Evolutionary conservation across 2,329 filamentous ascomycete genomes (phyloP).

Genomic region (Scorias spongiosa): DNA sequence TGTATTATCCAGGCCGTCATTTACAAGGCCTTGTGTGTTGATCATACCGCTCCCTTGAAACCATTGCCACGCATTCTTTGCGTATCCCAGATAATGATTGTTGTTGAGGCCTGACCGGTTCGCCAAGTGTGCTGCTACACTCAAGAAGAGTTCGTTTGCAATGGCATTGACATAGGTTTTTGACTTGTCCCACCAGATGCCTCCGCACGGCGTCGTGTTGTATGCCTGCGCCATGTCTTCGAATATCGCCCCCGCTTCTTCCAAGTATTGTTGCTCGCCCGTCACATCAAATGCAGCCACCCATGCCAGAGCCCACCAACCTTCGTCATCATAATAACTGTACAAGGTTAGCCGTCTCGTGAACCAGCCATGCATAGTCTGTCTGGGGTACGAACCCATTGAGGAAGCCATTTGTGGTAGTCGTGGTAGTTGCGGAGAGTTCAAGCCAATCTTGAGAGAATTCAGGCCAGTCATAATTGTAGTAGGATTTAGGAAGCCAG

Average conservation of each 20-base stretch:
- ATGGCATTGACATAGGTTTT: slow-evolving; percentile 38
- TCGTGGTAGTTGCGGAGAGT: slow-evolving; percentile 1
- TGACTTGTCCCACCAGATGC: slow-evolving; percentile 34
- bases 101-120: slow-evolving; percentile 29
- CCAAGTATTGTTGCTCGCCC: slow-evolving; percentile 28
- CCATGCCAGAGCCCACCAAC: slow-evolving; percentile 40
- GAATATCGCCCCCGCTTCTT: slow-evolving; percentile 35
- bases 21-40: slow-evolving; percentile 34
- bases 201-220: slow-evolving; percentile 29
- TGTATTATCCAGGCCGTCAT: slow-evolving; percentile 33
- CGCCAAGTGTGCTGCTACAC: slow-evolving; percentile 39
- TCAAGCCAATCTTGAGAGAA: neutral
- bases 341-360: slow-evolving; percentile 15
- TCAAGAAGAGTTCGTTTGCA: slow-evolving; percentile 42
- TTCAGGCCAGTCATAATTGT: neutral
- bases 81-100: slow-evolving; percentile 29
- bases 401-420: slow-evolving; percentile 6
- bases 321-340: slow-evolving; percentile 38
- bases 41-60: slow-evolving; percentile 36
- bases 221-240: slow-evolving; percentile 29
- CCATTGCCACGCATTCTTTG: slow-evolving; percentile 36
- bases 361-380: neutral
- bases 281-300: slow-evolving; percentile 41
- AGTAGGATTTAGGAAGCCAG: slow-evolving; percentile 4
- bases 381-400: slow-evolving; percentile 4